Base-by-base conservation (phyloP, 306 rosid species). In the Pyrus communis region DNA sequence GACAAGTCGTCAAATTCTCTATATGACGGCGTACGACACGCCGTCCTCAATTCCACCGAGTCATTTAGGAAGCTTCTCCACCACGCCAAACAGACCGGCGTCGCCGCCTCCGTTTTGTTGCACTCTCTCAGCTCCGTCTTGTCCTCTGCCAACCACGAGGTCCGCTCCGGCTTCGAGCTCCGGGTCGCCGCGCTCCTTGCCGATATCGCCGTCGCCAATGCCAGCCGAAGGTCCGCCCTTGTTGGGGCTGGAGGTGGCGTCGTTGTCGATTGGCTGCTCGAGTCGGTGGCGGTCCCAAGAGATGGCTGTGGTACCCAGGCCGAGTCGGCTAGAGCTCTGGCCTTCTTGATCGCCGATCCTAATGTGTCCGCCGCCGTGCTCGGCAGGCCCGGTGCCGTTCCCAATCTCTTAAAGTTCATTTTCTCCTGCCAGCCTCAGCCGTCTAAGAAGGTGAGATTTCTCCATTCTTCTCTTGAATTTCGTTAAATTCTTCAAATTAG, bases 201-300 rank as follows among this genome's bases (percentile, higher is more conserved):
- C 0, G 99, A 95, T 38, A 95, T 95, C 15, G 81, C 92, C 5
- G 91, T 96, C 0, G 99, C 97, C 31, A 95, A 89, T 82, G 91
- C 87, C 4, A 70, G 80, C 19, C 92, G 99, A 3, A 89, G 97
- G 86, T 90, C 90, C 10, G 96, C 99, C 31, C 81, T 95, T 31
- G 99, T 95, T 7, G 92, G 96, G 3, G 97, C 97, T 0, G 99
- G 97, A 4, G 89, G 93, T 0, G 99, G 99, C 18, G 97, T 91
- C 33, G 99, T 95, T 7, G 91, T 92, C 19, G 99, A 95, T 76
- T 95, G 99, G 99, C 78, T 95, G 74, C 88, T 95, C 11, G 96
- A 90, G 65, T 90, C 99, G 63, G 97, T 92, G 60, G 88, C 99
- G n/a, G 89, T 81, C 35, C 87, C 85, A 13, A 84, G 86, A 70